Evolutionary conservation across 805 yeast genomes (phyloP), one percentile per base, ranked within the genome.

Genomic region (Candida krabiensis): DNA sequence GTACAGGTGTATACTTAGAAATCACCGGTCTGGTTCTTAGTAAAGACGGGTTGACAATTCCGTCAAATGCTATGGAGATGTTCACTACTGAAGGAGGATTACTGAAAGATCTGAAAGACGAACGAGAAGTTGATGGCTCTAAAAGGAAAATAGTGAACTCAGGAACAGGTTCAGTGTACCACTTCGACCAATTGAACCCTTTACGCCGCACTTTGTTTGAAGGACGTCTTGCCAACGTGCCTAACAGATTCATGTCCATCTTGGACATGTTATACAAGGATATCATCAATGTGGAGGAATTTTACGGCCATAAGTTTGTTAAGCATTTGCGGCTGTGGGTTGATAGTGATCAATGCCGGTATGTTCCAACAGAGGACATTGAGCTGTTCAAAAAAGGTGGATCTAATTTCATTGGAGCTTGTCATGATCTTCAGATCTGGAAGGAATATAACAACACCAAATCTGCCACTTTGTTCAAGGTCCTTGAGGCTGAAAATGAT

Each of bases 1-100:
- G 73, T 38, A 71, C 81, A 2, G 86, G 86, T 8, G 54, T 71
- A 9, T 80, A 76, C 50, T 66, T 80, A 38, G 85, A 80, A 49
- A 67, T 80, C 37, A 71, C 77, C 3, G 87, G 81, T 4, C 52
- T 71, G 24, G 60, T 69, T 9, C 21, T 41, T n/a, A 44, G 47
- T 30, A 38, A 37, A 25, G 41, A 46, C 35, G 42, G 38, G 4
- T 19, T 50, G 13, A 22, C 29, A 2, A 28, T 53, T 4, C 53
- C 53, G n/a, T 22, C 28, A 14, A 40, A 46, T 28, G 30, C 47
- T 2, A 27, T 49, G 33, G 50, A 47, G 15, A 38, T 42, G 40
- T 48, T 46, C 22, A 24, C 24, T 9, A 41, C 49, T 23, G 58
- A 55, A 23, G 45, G 47, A 7, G 39, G 37, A 13, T 38, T 55